Conservation (phyloP, 2,329 filamentous ascomycete genomes). For the Diaporthe capsici region DNA sequence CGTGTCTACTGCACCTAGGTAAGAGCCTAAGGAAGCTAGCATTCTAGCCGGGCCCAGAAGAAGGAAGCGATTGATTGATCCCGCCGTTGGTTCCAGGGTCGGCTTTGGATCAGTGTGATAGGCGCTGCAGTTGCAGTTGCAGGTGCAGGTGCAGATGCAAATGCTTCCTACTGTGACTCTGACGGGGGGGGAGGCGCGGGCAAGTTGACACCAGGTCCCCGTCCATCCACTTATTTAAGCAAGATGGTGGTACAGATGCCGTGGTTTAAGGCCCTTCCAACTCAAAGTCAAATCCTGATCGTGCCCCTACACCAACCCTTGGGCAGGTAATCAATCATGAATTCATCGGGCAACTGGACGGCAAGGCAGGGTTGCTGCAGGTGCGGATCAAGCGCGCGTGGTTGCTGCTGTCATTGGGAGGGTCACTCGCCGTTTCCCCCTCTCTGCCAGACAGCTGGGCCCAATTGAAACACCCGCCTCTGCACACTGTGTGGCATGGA, state of each 20-base stretch:
- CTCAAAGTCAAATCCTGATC: constrained; percentile 3
- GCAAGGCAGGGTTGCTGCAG: constrained; percentile 14
- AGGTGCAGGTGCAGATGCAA: constrained; percentile 14
- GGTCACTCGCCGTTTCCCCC: constrained; percentile 4
- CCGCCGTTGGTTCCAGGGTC: constrained; percentile 15
- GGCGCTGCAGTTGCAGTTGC: constrained; percentile 3
- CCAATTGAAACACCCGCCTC: constrained; percentile 31
- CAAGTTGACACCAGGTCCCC: not conserved
- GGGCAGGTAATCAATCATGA: not conserved
- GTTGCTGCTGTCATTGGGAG: constrained; percentile 11
- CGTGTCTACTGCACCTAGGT: not conserved
- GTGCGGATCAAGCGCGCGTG: constrained; percentile 10
- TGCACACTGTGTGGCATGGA: constrained; percentile 33
- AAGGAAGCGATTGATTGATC: constrained; percentile 27
- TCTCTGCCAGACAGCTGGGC: constrained; percentile 39
- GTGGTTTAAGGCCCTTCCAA: not conserved
- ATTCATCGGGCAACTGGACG: not conserved
- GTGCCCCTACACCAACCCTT: not conserved
- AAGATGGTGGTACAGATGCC: not conserved
- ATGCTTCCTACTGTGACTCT: constrained; percentile 22
- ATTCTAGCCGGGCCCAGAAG: constrained; percentile 20
- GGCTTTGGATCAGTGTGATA: constrained; percentile 5
- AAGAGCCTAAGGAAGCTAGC: constrained; percentile 18
- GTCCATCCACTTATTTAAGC: not conserved
- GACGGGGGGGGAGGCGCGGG: not conserved